These are phyloP conservation scores for Hygrocybe coccinea DNA, from an alignment of 768 basidiomycete species.

Conservation along the genomic window DNA sequence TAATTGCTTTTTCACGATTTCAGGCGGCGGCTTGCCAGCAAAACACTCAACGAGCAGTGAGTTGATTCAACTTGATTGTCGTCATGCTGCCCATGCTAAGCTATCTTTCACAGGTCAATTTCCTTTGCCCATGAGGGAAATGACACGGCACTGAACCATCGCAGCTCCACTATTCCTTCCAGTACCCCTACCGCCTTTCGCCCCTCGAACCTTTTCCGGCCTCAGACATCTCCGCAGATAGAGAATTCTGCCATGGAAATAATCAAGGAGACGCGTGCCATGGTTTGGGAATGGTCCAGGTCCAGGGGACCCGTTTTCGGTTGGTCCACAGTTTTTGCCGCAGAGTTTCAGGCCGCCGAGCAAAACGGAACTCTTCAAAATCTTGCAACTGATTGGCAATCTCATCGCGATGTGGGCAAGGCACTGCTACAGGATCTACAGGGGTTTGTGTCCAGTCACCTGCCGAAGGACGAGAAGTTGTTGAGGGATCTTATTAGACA, in stretches of 20 bases:
- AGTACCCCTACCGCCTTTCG: no score
- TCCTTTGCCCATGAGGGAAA: no score
- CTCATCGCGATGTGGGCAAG: neutral
- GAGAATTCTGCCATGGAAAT: neutral
- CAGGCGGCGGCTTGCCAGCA: neutral
- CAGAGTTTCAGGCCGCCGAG: neutral
- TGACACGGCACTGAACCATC: neutral
- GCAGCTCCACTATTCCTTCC: no score
- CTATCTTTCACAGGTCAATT: no score
- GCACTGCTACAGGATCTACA: neutral
- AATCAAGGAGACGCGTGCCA: neutral
- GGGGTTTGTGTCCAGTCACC: neutral
- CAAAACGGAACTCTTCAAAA: neutral
- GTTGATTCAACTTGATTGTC: no score
- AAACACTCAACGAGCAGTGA: no score
- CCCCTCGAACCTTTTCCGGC: no score
- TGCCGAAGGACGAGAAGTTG: neutral
- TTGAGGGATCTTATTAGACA: neutral
- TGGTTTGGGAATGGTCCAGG: constrained; percentile 1
- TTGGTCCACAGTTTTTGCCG: neutral
- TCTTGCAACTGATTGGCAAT: neutral
- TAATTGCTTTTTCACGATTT: neutral
- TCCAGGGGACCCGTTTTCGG: neutral
- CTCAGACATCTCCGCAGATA: neutral
- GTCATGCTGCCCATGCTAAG: no score